phyloP scores from a whole-genome alignment of 1,139 yeast genomes.

The Protomyces inundatus region DNA sequence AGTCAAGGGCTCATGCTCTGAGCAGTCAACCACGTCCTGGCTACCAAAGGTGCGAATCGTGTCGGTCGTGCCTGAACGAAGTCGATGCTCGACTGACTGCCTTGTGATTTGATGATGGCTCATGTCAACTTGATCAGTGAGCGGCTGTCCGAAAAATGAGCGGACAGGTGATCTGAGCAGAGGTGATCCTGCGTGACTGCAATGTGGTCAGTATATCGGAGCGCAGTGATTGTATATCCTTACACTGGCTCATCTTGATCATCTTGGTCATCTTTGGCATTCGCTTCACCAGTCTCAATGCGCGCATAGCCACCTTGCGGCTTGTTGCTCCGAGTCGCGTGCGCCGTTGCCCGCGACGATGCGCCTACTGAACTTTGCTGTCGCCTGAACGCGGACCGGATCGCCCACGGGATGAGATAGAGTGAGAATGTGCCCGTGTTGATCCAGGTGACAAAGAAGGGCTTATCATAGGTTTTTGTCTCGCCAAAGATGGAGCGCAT shows the following conservation, averaged over 20 bases:
- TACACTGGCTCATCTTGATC: neutral
- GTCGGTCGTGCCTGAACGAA: conserved; percentile 12
- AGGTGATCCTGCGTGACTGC: neutral
- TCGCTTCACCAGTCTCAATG: no score
- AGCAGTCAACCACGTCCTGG: conserved; percentile 5
- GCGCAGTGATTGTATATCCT: neutral
- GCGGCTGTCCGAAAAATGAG: neutral
- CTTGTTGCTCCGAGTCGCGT: no score
- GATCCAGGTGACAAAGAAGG: conserved; percentile 86
- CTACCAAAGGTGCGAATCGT: conserved; percentile 18
- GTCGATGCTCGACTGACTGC: neutral
- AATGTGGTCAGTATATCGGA: neutral
- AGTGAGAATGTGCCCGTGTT: conserved; percentile 80
- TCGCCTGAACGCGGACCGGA: conserved; percentile 19
- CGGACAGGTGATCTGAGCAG: neutral
- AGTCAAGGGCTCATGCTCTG: conserved; percentile 33
- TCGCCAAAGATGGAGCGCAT: conserved; percentile 29
- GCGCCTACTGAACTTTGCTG: no score
- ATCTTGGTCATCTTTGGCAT: neutral
- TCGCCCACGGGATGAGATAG: conserved; percentile 58
- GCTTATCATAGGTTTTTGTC: conserved; percentile 63
- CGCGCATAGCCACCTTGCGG: no score
- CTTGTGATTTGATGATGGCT: neutral
- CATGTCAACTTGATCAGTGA: neutral
- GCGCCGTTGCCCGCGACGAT: no score